A percentile compares a stretch with the other conserved stretches of the same genome.
These are phyloP conservation scores for Lactarius sanguifluus DNA, from an alignment of 768 basidiomycete species.

Conservation along the genomic window DNA sequence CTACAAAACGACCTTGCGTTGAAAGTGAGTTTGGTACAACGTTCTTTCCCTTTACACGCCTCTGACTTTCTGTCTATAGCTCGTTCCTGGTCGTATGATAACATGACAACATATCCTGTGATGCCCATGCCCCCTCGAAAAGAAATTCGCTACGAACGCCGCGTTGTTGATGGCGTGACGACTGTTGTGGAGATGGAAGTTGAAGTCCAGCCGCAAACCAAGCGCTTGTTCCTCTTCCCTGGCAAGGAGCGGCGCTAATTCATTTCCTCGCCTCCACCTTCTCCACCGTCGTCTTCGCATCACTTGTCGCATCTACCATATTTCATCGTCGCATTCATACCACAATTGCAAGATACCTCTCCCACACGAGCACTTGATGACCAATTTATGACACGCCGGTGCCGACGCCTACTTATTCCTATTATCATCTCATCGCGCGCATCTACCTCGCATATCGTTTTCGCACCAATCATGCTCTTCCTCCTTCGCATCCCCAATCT, in stretches of 20 bases:
- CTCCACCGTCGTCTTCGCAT: conserved; percentile 11
- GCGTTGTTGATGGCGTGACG: conserved; percentile 51
- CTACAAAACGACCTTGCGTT: conserved; percentile 43
- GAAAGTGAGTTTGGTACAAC: conserved; percentile 47
- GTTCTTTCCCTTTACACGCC: conserved; percentile 3
- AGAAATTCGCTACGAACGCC: conserved; percentile 50
- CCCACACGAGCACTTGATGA: conserved; percentile 28
- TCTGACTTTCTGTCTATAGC: conserved; percentile 39
- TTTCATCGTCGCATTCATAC: conserved; percentile 26
- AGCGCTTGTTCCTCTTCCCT: conserved; percentile 71
- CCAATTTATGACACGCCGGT: conserved; percentile 24
- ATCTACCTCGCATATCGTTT: conserved; percentile 28
- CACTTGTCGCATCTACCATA: conserved; percentile 18
- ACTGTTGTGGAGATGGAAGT: conserved; percentile 54
- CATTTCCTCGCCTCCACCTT: conserved; percentile 12
- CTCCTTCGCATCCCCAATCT: conserved; percentile 16
- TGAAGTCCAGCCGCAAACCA: conserved; percentile 53
- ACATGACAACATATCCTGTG: conserved; percentile 64
- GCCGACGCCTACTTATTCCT: conserved; percentile 30
- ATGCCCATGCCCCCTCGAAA: conserved; percentile 48
- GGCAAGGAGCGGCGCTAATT: conserved; percentile 37
- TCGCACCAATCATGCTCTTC: conserved; percentile 16
- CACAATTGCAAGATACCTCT: conserved; percentile 30
- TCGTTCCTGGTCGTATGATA: conserved; percentile 77
- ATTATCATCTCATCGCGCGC: conserved; percentile 30